Percentiles rank a stretch among this genome's conserved stretches.
phyloP scores from a whole-genome alignment of 2,329 filamentous ascomycete species.

The Hansfordia pulvinata region DNA sequence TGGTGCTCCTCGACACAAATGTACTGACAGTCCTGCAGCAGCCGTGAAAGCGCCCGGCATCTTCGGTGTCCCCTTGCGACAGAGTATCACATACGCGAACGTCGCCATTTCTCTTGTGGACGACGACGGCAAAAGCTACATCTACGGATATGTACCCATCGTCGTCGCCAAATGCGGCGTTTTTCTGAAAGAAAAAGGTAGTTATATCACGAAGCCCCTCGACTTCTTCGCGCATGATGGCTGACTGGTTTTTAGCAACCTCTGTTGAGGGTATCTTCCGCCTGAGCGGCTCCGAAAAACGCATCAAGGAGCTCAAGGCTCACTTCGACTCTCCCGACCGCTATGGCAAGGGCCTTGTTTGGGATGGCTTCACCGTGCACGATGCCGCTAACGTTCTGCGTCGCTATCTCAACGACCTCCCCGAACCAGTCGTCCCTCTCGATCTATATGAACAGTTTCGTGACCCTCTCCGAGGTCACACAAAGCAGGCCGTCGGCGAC shows the following conservation, averaged over 20 bases:
- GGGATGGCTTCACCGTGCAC: slow-evolving; percentile 96
- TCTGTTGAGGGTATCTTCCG: slow-evolving; percentile 94
- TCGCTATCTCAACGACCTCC: slow-evolving; percentile 89
- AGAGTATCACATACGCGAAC: slow-evolving; percentile 95
- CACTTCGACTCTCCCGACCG: slow-evolving; percentile 89
- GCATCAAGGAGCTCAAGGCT: slow-evolving; percentile 89
- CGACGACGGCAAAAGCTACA: slow-evolving; percentile 85
- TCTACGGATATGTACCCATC: slow-evolving; percentile 96
- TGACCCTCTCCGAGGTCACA: slow-evolving; percentile 61
- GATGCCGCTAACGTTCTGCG: slow-evolving; percentile 94
- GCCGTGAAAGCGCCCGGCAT: slow-evolving; percentile 55
- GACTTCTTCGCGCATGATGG: slow-evolving; percentile 14
- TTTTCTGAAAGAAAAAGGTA: slow-evolving; percentile 95
- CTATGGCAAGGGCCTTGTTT: slow-evolving; percentile 92
- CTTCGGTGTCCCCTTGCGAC: slow-evolving; percentile 83
- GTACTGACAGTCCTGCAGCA: slow-evolving; percentile 12
- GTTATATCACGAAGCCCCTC: too few species aligned
- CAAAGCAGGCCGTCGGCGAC: slow-evolving; percentile 58
- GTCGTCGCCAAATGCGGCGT: slow-evolving; percentile 97
- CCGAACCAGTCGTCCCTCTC: slow-evolving; percentile 90
- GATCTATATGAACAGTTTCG: slow-evolving; percentile 89
- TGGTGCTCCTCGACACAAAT: too few species aligned
- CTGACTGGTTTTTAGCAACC: slow-evolving; percentile 48
- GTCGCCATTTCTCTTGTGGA: slow-evolving; percentile 95
- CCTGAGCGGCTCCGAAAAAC: slow-evolving; percentile 88